Evolutionary conservation across 257 asterid genomes (phyloP).

Genomic region (Nyctanthes arbortristis): DNA sequence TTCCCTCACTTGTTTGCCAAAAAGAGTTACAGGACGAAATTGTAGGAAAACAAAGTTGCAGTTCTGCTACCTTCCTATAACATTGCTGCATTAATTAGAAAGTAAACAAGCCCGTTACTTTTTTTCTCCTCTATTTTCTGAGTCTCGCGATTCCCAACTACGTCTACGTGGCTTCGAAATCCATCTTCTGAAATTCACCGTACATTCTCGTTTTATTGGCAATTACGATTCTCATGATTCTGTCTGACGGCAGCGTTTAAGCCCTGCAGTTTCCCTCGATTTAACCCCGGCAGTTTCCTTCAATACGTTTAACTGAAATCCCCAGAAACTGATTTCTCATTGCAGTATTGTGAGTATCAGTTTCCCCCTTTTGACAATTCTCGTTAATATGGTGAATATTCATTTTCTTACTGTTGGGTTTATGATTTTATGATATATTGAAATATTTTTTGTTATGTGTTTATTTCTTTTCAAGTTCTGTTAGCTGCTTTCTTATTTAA

Average conservation of each 20-base stretch:
- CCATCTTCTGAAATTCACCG: too few relatives aligned
- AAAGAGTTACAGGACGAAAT: too few relatives aligned
- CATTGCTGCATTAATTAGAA: too few relatives aligned
- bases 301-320: background rate
- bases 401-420: background rate
- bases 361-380: background rate
- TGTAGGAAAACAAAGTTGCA: too few relatives aligned
- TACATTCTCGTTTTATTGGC: background rate
- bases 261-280: background rate
- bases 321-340: background rate
- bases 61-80: too few relatives aligned
- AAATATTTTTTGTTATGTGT: background rate
- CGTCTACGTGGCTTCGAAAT: too few relatives aligned
- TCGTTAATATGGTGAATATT: background rate
- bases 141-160: too few relatives aligned
- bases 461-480: background rate
- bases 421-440: background rate
- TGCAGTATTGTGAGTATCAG: background rate
- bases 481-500: too few relatives aligned
- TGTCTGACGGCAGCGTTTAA: background rate
- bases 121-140: too few relatives aligned
- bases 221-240: background rate
- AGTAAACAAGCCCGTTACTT: too few relatives aligned
- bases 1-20: too few relatives aligned
- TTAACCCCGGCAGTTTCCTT: background rate